Base-by-base conservation (phyloP, 768 basidiomycete species). In the Boletus sensibilis region DNA sequence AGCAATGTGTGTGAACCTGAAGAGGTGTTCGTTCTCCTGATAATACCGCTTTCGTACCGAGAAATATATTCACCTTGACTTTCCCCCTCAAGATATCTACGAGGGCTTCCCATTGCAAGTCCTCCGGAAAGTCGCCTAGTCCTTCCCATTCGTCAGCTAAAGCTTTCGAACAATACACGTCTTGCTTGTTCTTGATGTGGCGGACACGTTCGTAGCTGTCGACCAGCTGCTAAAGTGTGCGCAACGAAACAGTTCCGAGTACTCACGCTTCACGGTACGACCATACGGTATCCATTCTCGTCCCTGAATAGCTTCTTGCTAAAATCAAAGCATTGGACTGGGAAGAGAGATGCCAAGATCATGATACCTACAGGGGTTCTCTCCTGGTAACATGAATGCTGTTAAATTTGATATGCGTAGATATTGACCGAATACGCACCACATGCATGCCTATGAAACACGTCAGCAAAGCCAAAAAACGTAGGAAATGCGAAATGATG, bases 81-180 rank as follows among this genome's bases (percentile, higher is more conserved):
- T 80, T 79, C 3, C 91, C 92, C 37, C 91, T 74, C 39, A 91
- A 64, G 4, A 88, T 80, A 51, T 91, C 88, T 0, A 88, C 82
- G 8, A 90, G 72, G 0, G 84, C 76, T 59, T 88, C 87, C 86
- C 84, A 87, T 64, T 87, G 81, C 52, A 90, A 68, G 49, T 82
- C 79, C 38, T 88, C 81, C 0, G 91, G 92, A 67, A 88, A 89
- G 13, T 72, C 74, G 48, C 75, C 77, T 31, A 84, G 67, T 4
- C 69, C 74, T 3, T 72, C 58, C 81, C 81, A 82, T 11, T 77
- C 59, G 0, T 77, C 78, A 0, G 73, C 66, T 10, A 78, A 66
- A 0, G 78, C 84, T 34, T 78, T 78, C 4, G 68, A 64, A 60
- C 88, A 91, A 61, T 81, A 91, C 2, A 68, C 76, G 57, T 92